Evolutionary conservation across 83 land plant species (phyloP), one percentile per base, ranked within the genome.

Genomic region (Picea engelmannii): DNA sequence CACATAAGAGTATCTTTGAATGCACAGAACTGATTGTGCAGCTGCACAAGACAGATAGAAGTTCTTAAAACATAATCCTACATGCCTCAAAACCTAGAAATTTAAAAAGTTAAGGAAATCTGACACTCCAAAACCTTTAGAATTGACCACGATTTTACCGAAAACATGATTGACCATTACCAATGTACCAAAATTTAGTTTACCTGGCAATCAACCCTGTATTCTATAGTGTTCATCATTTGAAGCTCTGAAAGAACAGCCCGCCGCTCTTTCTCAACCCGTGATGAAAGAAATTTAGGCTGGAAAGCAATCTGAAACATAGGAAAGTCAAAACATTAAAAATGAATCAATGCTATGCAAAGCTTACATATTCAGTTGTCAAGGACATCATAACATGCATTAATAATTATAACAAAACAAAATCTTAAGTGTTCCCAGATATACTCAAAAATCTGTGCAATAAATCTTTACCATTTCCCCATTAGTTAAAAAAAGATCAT

Each of bases 171-270:
- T 27, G 35, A 42, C 42, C 12, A 10, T 76, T 27, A n/a, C 13
- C 58, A 52, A 52, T 11, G 58, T 52, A 52, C 12, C 58, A 52
- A 12, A 12, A 52, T 11, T 52, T 52, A 52, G 13, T 52, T 65
- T 61, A 77, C 99, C 98, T 97, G 99, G 85, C 99, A 97, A 79
- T 97, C 99, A 80, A 97, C 97, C 78, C 99, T 93, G 79, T 97
- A 97, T 62, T 97, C 99, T 60, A 97, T 97, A 25, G 98, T 96
- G 66, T 97, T 97, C 99, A 97, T 97, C 99, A 97, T 97, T 81
- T 97, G 99, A 23, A 96, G 80, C 88, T 97, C 99, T 69, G 99
- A 97, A 38, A 97, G 88, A 55, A 97, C 92, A 18, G 99, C 99
- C 49, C 95, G 81, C 76, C 99, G 83, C 85, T 97, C 99, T 66